Conservation (phyloP, 305 asterid species). For the Fraxinus floribunda region DNA sequence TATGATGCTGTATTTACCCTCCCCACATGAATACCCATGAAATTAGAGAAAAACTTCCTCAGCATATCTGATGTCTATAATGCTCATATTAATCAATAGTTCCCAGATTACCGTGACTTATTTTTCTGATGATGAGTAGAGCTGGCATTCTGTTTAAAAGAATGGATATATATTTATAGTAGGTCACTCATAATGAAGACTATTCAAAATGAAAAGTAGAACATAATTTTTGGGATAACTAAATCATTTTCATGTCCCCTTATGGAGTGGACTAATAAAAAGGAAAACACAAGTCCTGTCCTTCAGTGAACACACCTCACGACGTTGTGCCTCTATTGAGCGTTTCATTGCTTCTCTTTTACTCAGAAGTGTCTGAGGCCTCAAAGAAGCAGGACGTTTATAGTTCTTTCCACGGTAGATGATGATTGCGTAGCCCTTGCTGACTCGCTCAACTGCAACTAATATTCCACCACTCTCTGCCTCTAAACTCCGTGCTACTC, state of each 20-base stretch:
- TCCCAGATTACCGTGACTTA: not conserved
- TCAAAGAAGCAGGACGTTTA: slow-evolving; percentile 79
- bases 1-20: slow-evolving; percentile 1
- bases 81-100: not conserved
- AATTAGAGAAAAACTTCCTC: slow-evolving; percentile 8
- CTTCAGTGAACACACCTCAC: slow-evolving; percentile 48
- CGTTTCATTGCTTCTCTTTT: slow-evolving; percentile 94
- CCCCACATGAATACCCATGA: slow-evolving; percentile 11
- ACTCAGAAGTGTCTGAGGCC: slow-evolving; percentile 86
- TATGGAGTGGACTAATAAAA: slow-evolving; percentile 1
- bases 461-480: slow-evolving; percentile 96
- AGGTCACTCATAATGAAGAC: not conserved
- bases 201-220: not conserved
- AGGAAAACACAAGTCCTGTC: not conserved
- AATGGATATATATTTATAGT: not conserved
- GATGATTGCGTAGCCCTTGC: slow-evolving; percentile 82
- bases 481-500: slow-evolving; percentile 71
- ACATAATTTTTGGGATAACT: not conserved
- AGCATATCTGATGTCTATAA: slow-evolving; percentile 1
- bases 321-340: slow-evolving; percentile 83
- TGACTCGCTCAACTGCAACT: slow-evolving; percentile 83
- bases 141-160: not conserved
- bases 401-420: slow-evolving; percentile 95
- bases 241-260: not conserved
- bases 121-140: not conserved